Evolutionary conservation across 2,329 filamentous ascomycete genomes (phyloP), one percentile per base, ranked within the genome.

Genomic region (Laburnicola sp.): DNA sequence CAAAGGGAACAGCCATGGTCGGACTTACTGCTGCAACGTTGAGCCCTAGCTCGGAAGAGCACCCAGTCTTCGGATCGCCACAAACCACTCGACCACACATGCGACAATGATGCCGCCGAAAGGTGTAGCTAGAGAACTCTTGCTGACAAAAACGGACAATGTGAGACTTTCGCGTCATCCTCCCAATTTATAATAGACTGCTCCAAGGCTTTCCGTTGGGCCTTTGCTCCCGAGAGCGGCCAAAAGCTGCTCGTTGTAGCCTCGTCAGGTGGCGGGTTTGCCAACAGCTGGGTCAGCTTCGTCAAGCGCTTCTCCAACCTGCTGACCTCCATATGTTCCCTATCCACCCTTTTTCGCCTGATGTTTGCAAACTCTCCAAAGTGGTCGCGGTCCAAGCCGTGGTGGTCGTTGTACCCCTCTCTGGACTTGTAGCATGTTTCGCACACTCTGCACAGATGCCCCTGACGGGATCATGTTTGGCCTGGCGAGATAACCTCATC

Each of bases 391-490:
- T 86, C 78, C 2, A 86, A 72, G 0, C 91, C 83, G 73, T 82
- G 83, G 62, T 93, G 88, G 65, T 99, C 92, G 68, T 95, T 96
- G 74, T 99, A 99, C 3, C 94, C 94, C 25, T 92, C 90, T 64
- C 94, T 84, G 45, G 91, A 96, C 76, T 97, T 97, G 76, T 94
- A 99, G 75, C 94, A 99, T n/a, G 94, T 97, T 76, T 99, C 94
- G 69, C 94, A 99, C 2, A 97, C 93, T 45, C 94, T 79, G 63
- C 16, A 16, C 16, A 99, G 61, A 90, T 83, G 6, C 94, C 94
- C 55, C 93, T 80, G 1, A 94, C 84, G 0, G 94, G 93, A 58
- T 99, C 94, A 73, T 97, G 91, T 51, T 86, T 83, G 3, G 94
- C 94, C 27, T 91, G 88, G 48, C 92, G 82, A 6, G 92, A 96